These are phyloP conservation scores for Magnaporthiopsis incrustans DNA, from an alignment of 2,329 filamentous ascomycete genomes.

Conservation along the genomic window DNA sequence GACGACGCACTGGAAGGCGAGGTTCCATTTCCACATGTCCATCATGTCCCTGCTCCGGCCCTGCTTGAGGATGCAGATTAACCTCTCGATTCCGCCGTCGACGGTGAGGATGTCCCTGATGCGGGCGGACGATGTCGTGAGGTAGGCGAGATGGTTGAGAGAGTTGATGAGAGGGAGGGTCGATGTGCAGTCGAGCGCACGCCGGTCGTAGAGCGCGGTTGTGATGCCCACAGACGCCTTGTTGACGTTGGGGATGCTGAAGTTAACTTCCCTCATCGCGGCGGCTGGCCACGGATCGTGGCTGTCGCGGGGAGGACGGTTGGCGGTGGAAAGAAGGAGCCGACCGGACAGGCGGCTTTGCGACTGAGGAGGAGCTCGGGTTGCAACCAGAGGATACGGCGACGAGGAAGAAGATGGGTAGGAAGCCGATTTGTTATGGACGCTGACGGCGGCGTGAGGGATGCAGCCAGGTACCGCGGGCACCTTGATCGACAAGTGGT, in stretches of 20 bases:
- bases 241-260: constrained; percentile 98
- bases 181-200: constrained; percentile 95
- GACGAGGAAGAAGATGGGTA: too few relatives aligned
- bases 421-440: too few relatives aligned
- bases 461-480: too few relatives aligned
- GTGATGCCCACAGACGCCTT: constrained; percentile 95
- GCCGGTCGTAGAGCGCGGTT: constrained; percentile 93
- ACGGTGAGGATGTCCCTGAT: constrained; percentile 97
- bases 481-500: too few relatives aligned
- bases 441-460: too few relatives aligned
- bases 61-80: constrained; percentile 97
- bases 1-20: constrained; percentile 97
- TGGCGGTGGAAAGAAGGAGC: too few relatives aligned
- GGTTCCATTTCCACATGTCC: constrained; percentile 99
- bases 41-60: constrained; percentile 96
- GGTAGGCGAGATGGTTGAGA: constrained; percentile 94
- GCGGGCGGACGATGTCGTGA: constrained; percentile 93
- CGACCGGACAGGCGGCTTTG: too few relatives aligned
- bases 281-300: not conserved
- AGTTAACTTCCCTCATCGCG: constrained; percentile 99
- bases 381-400: too few relatives aligned
- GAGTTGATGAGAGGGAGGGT: constrained; percentile 98
- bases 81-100: constrained; percentile 92
- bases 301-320: not conserved
- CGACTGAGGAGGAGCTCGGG: too few relatives aligned